Evolutionary conservation across 169 alveolate genomes (phyloP).

Genomic region (Cryptosporidium ryanae): DNA sequence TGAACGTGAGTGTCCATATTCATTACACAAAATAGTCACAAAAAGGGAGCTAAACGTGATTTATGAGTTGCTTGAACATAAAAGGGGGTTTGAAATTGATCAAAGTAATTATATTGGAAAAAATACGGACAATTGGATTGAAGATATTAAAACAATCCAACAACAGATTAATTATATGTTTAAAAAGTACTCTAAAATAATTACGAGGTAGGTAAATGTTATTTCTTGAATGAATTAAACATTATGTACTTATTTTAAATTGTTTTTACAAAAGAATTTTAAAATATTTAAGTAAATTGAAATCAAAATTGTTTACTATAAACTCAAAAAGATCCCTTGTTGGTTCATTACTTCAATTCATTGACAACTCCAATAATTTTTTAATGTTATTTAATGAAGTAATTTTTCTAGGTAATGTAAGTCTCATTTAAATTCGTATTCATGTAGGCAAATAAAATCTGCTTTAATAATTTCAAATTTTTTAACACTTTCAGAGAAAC

Average conservation of each 20-base stretch:
- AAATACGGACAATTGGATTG: constrained; percentile 8
- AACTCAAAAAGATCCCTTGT: constrained; percentile 19
- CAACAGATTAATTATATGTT: neutral
- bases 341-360: constrained; percentile 34
- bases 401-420: constrained; percentile 7
- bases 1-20: constrained; percentile 13
- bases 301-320: constrained; percentile 6
- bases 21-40: neutral
- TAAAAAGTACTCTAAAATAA: constrained; percentile 11
- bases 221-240: neutral
- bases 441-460: too few relatives aligned
- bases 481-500: constrained; percentile 20
- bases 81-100: constrained; percentile 3
- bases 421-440: neutral
- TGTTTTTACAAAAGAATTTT: constrained; percentile 1
- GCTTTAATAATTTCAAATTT: too few relatives aligned
- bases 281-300: neutral
- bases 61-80: neutral
- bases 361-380: constrained; percentile 36
- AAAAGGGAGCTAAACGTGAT: constrained; percentile 11
- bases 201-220: constrained; percentile 5
- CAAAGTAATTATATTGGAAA: constrained; percentile 32
- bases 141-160: neutral
- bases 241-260: neutral
- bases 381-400: constrained; percentile 11